A percentile compares a stretch with the other conserved stretches of the same genome.
phyloP scores from a whole-genome alignment of 2,329 filamentous ascomycete genomes.

The Cordyceps fumosorosea region DNA sequence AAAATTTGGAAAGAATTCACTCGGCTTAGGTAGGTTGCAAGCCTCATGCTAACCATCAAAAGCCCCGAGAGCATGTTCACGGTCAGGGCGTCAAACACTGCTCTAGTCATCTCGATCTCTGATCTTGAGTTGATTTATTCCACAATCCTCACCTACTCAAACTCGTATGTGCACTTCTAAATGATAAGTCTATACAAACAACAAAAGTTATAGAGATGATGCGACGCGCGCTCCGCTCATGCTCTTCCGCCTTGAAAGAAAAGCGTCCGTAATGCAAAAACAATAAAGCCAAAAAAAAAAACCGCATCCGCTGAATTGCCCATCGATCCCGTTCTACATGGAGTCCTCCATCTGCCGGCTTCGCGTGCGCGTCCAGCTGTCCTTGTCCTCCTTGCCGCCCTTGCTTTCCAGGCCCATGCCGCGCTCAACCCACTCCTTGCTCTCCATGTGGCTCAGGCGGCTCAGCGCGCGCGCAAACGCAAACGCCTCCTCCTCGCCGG shows the following conservation, averaged over 20 bases:
- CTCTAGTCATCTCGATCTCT: not conserved
- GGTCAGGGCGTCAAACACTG: not conserved
- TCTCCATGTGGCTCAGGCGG: constrained; percentile 85
- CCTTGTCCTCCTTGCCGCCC: constrained; percentile 59
- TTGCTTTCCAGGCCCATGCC: constrained; percentile 60
- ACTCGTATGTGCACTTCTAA: not conserved
- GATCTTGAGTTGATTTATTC: not conserved
- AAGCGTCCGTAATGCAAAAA: not conserved
- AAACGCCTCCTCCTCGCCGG: constrained; percentile 92
- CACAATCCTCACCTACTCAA: not conserved
- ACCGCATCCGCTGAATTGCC: not conserved
- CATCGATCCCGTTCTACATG: constrained; percentile 36
- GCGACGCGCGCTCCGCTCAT: not conserved
- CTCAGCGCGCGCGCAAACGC: constrained; percentile 87
- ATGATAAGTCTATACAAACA: not conserved
- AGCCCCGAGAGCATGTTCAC: not conserved
- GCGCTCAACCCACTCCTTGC: constrained; percentile 87
- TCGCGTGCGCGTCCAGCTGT: constrained; percentile 58
- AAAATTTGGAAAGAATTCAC: too few relatives aligned
- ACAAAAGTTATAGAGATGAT: not conserved
- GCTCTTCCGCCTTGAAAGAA: not conserved
- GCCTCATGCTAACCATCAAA: not conserved
- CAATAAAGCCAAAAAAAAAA: not conserved
- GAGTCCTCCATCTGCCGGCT: constrained; percentile 63
- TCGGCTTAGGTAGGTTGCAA: too few relatives aligned